Evolutionary conservation across 129 eudicot genomes (phyloP).

Genomic region (Rutidosis leptorrhynchoides): DNA sequence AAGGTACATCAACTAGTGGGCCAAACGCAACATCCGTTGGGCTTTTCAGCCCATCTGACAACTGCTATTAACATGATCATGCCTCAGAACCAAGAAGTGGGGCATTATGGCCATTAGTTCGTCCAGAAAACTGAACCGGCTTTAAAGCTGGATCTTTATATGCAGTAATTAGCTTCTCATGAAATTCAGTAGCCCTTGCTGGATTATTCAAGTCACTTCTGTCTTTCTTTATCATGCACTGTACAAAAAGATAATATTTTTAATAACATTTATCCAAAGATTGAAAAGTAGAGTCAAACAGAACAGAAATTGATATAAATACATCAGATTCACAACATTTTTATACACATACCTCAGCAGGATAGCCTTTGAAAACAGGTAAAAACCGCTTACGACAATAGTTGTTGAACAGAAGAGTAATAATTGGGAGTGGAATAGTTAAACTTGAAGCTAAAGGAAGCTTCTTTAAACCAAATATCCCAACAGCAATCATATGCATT

Average conservation of each 20-base stretch:
- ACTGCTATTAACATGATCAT: slow-evolving; percentile 26
- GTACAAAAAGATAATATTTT: slow-evolving; percentile 29
- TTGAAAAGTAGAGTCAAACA: background rate
- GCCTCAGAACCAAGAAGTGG: slow-evolving; percentile 58
- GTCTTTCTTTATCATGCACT: slow-evolving; percentile 89
- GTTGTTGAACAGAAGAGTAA: slow-evolving; percentile 71
- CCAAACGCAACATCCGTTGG: slow-evolving; percentile 7
- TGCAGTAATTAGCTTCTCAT: slow-evolving; percentile 59
- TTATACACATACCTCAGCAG: slow-evolving; percentile 71
- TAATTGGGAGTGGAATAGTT: slow-evolving; percentile 73
- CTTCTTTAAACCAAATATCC: slow-evolving; percentile 87
- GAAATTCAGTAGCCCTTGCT: slow-evolving; percentile 46
- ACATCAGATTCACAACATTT: background rate
- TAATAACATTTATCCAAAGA: slow-evolving; percentile 1
- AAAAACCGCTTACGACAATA: slow-evolving; percentile 73
- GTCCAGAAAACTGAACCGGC: slow-evolving; percentile 41
- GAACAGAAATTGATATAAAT: background rate
- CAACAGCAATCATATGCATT: slow-evolving; percentile 87
- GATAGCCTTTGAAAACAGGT: slow-evolving; percentile 69
- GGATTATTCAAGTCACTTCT: slow-evolving; percentile 52
- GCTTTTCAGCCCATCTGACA: slow-evolving; percentile 13
- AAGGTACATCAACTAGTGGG: slow-evolving; percentile 16
- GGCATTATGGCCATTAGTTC: slow-evolving; percentile 41
- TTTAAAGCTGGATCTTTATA: slow-evolving; percentile 81
- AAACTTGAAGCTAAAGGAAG: slow-evolving; percentile 69